A percentile compares a stretch with the other conserved stretches of the same genome.
Evolutionary conservation across 139 green algal species (phyloP).

Genomic region (Coelastrella sp.): DNA sequence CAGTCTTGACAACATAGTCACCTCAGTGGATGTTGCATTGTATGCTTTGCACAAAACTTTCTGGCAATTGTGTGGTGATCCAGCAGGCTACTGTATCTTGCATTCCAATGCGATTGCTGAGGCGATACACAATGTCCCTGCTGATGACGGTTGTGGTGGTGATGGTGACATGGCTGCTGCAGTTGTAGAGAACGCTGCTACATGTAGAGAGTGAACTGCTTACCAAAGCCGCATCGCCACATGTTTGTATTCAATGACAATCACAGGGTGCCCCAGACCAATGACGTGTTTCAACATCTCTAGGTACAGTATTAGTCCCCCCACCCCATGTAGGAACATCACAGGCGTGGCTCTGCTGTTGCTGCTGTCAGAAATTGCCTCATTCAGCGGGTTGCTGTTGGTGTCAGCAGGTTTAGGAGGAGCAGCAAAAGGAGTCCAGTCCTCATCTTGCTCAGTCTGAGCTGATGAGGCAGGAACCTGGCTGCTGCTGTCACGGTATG

Average conservation of each 20-base stretch:
- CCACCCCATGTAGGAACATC: conserved; percentile 65
- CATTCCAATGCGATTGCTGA: too few species aligned
- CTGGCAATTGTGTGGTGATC: too few species aligned
- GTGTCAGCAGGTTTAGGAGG: conserved; percentile 2
- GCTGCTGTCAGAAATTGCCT: conserved; percentile 2
- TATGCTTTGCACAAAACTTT: too few species aligned
- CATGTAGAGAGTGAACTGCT: background rate
- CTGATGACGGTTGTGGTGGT: background rate
- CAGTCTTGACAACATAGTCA: background rate
- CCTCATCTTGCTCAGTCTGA: background rate
- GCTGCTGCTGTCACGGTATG: conserved; percentile 1
- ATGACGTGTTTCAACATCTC: conserved; percentile 52
- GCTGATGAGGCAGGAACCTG: background rate
- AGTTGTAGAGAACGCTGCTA: background rate
- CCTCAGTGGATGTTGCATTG: too few species aligned
- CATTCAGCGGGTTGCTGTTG: conserved; percentile 21
- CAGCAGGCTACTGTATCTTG: too few species aligned
- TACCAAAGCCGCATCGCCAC: conserved; percentile 58
- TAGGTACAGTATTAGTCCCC: conserved; percentile 42
- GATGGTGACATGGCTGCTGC: background rate
- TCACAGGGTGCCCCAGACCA: conserved; percentile 44
- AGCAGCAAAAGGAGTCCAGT: conserved; percentile 43
- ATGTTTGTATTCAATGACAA: conserved; percentile 61
- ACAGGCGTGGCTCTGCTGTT: conserved; percentile 41
- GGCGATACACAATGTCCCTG: too few species aligned